Evolutionary conservation across 1,139 yeast genomes (phyloP).

Genomic region (Suhomyces bokatorum): DNA sequence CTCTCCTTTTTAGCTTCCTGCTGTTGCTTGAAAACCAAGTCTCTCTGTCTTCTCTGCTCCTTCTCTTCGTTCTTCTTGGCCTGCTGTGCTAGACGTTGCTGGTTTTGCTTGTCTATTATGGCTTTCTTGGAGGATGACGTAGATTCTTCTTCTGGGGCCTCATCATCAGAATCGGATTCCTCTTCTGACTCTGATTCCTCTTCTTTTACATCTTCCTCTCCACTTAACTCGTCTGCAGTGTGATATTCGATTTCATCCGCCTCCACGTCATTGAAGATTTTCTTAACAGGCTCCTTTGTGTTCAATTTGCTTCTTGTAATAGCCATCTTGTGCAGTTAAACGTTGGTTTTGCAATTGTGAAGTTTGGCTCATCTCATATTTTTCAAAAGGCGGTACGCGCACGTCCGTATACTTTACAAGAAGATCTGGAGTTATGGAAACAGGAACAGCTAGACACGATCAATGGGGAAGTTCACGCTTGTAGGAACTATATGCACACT

Average conservation of each 20-base stretch:
- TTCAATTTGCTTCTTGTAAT: slow-evolving; percentile 20
- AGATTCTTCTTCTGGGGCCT: slow-evolving; percentile 53
- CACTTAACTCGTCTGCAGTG: slow-evolving; percentile 20
- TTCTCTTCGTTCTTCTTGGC: slow-evolving; percentile 38
- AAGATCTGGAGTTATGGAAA: neutral
- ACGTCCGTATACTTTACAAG: neutral
- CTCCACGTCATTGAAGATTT: slow-evolving; percentile 22
- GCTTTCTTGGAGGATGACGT: slow-evolving; percentile 31
- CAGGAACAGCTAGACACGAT: no score
- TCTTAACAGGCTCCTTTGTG: slow-evolving; percentile 17
- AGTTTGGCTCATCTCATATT: slow-evolving; percentile 7
- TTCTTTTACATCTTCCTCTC: slow-evolving; percentile 15
- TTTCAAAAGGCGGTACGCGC: slow-evolving; percentile 2
- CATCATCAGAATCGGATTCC: slow-evolving; percentile 29
- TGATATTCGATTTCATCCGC: slow-evolving; percentile 17
- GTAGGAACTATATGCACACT: neutral
- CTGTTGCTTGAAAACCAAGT: slow-evolving; percentile 51
- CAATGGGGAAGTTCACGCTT: neutral
- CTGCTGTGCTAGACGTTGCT: slow-evolving; percentile 33
- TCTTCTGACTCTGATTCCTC: slow-evolving; percentile 19
- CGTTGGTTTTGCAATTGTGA: neutral
- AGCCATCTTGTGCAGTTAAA: slow-evolving; percentile 15
- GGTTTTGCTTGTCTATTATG: slow-evolving; percentile 36
- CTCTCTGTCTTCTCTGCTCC: slow-evolving; percentile 53
- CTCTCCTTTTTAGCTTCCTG: slow-evolving; percentile 36